phyloP scores from a whole-genome alignment of 768 basidiomycete genomes.

The Lactarius deliciosus region DNA sequence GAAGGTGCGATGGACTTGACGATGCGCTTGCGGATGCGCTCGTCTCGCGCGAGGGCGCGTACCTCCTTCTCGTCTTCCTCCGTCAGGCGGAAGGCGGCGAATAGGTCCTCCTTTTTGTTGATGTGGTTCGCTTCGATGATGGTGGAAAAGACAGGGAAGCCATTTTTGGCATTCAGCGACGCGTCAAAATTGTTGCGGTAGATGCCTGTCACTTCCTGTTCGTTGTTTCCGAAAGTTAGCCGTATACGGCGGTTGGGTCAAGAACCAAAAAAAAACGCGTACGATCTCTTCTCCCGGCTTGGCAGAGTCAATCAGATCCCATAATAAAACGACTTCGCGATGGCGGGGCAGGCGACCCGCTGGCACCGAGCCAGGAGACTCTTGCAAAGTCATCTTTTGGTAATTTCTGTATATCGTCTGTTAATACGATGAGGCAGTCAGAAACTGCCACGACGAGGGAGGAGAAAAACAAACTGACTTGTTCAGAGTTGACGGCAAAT shows the following conservation, averaged over 20 bases:
- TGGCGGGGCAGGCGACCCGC: constrained; percentile 96
- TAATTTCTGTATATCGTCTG: constrained; percentile 98
- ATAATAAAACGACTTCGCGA: constrained; percentile 92
- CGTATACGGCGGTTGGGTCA: too few species aligned
- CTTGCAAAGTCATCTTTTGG: constrained; percentile 98
- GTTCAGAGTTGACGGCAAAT: constrained; percentile 94
- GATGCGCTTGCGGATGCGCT: constrained; percentile 94
- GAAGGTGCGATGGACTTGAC: constrained; percentile 98
- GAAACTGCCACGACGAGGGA: neutral
- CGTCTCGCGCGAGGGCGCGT: constrained; percentile 80
- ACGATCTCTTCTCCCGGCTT: constrained; percentile 99
- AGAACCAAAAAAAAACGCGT: constrained; percentile 33
- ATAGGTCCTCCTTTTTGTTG: constrained; percentile 98
- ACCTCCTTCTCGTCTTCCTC: constrained; percentile 97
- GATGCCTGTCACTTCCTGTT: constrained; percentile 93
- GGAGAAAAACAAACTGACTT: constrained; percentile 47
- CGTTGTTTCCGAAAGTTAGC: constrained; percentile 22
- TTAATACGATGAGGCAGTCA: constrained; percentile 1
- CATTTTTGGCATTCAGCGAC: constrained; percentile 96
- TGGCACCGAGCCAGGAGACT: constrained; percentile 96
- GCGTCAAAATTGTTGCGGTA: constrained; percentile 99
- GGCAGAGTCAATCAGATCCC: constrained; percentile 97
- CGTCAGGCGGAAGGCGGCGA: constrained; percentile 95
- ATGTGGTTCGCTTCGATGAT: constrained; percentile 97
- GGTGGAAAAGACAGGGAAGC: constrained; percentile 98